Conservation (phyloP, 352 stramenopile genomes). For the Hyaloperonospora brassicae region DNA sequence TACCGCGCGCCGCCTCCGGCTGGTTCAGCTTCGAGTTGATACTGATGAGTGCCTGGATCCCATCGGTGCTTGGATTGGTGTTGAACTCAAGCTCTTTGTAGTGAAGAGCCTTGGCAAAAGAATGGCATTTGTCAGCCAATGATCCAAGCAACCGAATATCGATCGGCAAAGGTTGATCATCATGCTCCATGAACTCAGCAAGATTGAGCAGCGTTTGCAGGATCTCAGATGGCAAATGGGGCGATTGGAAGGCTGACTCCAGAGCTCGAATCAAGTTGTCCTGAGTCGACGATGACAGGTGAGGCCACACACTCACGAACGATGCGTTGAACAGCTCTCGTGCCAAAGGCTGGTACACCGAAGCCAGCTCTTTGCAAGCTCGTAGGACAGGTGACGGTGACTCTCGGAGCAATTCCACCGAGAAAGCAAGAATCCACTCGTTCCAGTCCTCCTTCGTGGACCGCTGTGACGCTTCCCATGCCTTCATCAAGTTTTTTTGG, state of each 20-base stretch:
- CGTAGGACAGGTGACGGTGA: constrained; percentile 93
- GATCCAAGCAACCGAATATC: constrained; percentile 93
- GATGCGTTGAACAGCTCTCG: constrained; percentile 98
- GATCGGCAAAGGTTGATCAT: constrained; percentile 94
- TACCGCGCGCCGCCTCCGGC: constrained; percentile 93
- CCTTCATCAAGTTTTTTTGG: constrained; percentile 78
- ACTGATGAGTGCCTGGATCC: constrained; percentile 95
- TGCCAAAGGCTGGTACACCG: constrained; percentile 97
- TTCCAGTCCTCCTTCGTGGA: constrained; percentile 94
- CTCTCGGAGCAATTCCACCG: constrained; percentile 95
- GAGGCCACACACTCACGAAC: constrained; percentile 98
- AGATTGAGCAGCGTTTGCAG: constrained; percentile 95
- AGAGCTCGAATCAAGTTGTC: constrained; percentile 92
- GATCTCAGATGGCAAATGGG: constrained; percentile 94
- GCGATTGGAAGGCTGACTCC: constrained; percentile 90
- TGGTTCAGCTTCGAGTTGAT: constrained; percentile 98
- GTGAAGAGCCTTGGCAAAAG: constrained; percentile 94
- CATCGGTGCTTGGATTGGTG: constrained; percentile 80
- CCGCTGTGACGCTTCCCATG: constrained; percentile 78
- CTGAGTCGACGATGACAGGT: constrained; percentile 87
- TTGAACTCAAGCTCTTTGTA: constrained; percentile 98
- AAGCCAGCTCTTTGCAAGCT: constrained; percentile 92
- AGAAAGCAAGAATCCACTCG: constrained; percentile 98
- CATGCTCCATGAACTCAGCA: constrained; percentile 98
- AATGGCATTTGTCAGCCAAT: constrained; percentile 92